Percentiles rank a stretch among this genome's conserved stretches.
These are phyloP conservation scores for Colletotrichum sansevieriae DNA, from an alignment of 2,329 filamentous ascomycete species.

Conservation along the genomic window DNA sequence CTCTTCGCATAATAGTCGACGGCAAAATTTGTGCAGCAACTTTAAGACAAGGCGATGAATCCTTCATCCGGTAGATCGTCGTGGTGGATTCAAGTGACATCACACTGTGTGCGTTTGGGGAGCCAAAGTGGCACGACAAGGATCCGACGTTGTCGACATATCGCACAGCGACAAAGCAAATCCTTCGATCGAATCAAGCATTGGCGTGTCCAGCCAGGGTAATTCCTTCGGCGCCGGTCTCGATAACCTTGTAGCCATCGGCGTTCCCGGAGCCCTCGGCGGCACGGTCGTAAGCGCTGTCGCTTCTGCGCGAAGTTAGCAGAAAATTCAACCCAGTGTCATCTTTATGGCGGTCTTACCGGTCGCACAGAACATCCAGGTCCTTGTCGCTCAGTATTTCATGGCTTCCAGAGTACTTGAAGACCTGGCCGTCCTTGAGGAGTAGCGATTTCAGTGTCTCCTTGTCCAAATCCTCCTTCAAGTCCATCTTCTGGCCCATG, in stretches of 20 bases:
- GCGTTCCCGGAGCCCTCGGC: constrained; percentile 83
- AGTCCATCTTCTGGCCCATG: constrained; percentile 72
- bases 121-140: too few relatives aligned
- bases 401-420: constrained; percentile 69
- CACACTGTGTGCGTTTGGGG: too few relatives aligned
- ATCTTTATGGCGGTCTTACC: constrained; percentile 52
- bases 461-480: constrained; percentile 67
- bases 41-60: too few relatives aligned
- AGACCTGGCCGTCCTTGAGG: constrained; percentile 78
- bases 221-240: constrained; percentile 74
- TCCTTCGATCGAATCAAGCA: not conserved
- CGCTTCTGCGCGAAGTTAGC: constrained; percentile 55
- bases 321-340: not conserved
- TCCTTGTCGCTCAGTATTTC: constrained; percentile 82
- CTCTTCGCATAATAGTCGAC: not conserved
- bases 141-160: too few relatives aligned
- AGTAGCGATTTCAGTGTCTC: constrained; percentile 73
- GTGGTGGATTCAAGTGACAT: too few relatives aligned
- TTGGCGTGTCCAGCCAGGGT: constrained; percentile 24
- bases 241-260: constrained; percentile 81
- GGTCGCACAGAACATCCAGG: constrained; percentile 82
- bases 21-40: not conserved
- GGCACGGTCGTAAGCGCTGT: constrained; percentile 75
- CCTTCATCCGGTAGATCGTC: too few relatives aligned
- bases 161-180: not conserved